These are phyloP conservation scores for Candida cerambycidarum DNA, from an alignment of 805 yeast genomes.

Conservation along the genomic window DNA sequence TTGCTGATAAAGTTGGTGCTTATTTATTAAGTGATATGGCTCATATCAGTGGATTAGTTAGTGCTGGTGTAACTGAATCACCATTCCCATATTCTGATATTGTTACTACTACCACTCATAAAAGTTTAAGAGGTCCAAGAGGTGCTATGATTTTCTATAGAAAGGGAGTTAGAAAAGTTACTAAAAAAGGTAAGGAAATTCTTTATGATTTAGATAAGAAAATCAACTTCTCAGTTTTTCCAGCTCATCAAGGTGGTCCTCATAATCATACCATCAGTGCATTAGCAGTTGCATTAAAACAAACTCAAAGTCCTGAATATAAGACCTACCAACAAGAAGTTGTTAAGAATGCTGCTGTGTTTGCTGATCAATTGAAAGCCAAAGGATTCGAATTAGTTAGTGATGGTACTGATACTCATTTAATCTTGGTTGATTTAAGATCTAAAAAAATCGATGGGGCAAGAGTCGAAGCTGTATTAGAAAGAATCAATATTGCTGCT, in stretches of 20 bases:
- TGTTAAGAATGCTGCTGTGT: conserved; percentile 79
- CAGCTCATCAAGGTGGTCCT: conserved; percentile 99
- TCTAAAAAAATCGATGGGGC: conserved; percentile 95
- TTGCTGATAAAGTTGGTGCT: conserved; percentile 97
- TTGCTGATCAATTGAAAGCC: conserved; percentile 71
- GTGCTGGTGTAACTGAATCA: conserved; percentile 93
- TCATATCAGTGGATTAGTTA: conserved; percentile 92
- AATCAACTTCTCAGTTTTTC: conserved; percentile 98
- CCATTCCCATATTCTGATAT: conserved; percentile 97
- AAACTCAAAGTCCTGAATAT: conserved; percentile 88
- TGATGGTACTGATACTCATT: conserved; percentile 95
- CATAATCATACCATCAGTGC: conserved; percentile 99
- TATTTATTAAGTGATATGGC: conserved; percentile 98
- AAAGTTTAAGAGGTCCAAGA: conserved; percentile 98
- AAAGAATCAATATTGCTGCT: conserved; percentile 89
- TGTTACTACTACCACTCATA: conserved; percentile 98
- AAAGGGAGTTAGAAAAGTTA: conserved; percentile 86
- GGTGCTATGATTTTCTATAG: conserved; percentile 99
- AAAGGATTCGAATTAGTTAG: conserved; percentile 83
- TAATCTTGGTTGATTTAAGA: conserved; percentile 87
- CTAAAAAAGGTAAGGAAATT: conserved; percentile 87
- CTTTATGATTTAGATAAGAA: conserved; percentile 89
- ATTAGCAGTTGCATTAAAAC: conserved; percentile 93
- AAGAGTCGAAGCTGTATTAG: conserved; percentile 92
- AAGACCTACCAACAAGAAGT: conserved; percentile 88